phyloP scores from a whole-genome alignment of 305 asterid species.

The Caryopteris hybrid region DNA sequence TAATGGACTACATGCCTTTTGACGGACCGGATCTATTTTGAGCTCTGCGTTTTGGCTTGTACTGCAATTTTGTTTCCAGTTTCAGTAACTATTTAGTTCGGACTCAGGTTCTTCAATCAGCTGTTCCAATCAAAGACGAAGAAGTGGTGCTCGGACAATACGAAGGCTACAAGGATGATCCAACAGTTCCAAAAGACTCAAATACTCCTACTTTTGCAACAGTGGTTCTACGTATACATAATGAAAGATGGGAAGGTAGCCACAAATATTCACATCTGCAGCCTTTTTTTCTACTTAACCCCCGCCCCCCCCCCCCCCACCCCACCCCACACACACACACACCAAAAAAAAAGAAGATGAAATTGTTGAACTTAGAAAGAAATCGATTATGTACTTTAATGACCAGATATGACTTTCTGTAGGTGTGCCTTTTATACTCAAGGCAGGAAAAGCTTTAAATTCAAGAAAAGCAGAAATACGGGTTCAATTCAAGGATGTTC shows the following conservation, averaged over 20 bases:
- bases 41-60: no score
- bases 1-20: no score
- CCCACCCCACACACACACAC: background rate
- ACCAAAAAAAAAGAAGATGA: background rate
- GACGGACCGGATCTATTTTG: no score
- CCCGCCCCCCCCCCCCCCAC: background rate
- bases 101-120: conserved; percentile 88
- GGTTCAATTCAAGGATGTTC: conserved; percentile 94
- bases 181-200: conserved; percentile 85
- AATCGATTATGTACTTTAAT: background rate
- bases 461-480: conserved; percentile 96
- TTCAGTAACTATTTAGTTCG: conserved; percentile 20
- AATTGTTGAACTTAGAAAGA: background rate
- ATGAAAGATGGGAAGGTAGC: conserved; percentile 98
- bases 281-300: background rate
- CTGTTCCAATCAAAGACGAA: conserved; percentile 66
- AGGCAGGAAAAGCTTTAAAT: conserved; percentile 95
- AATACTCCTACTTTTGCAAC: conserved; percentile 97
- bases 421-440: conserved; percentile 95
- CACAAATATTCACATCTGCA: conserved; percentile 1
- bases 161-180: conserved; percentile 86
- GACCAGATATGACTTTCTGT: conserved; percentile 25
- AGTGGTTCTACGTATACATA: conserved; percentile 65
- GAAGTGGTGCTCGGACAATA: conserved; percentile 97
- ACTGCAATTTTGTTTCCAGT: conserved; percentile 5